phyloP scores from a whole-genome alignment of 148 eudicot species.

The Fagopyrum homotropicum region DNA sequence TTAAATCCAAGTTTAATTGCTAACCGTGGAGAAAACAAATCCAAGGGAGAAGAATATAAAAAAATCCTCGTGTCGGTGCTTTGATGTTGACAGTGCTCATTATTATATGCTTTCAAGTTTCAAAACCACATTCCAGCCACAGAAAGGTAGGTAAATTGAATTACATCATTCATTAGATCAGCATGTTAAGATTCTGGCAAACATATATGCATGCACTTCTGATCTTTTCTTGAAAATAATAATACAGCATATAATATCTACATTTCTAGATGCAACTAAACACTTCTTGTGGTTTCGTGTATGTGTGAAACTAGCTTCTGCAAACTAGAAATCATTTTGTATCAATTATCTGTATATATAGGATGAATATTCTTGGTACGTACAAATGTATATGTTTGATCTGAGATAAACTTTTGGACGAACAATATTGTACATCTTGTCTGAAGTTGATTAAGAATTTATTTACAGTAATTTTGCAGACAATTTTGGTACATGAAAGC shows the following conservation, averaged over 20 bases:
- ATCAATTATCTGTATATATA: too few relatives aligned
- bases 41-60: background rate
- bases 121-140: background rate
- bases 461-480: background rate
- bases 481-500: background rate
- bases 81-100: background rate
- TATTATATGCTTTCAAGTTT: background rate
- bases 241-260: background rate
- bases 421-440: background rate
- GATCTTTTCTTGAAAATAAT: too few relatives aligned
- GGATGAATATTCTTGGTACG: too few relatives aligned
- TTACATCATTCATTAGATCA: slow-evolving; percentile 2
- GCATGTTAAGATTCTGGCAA: background rate
- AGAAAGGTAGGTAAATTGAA: background rate
- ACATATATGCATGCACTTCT: background rate
- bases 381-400: background rate
- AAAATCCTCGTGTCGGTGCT: background rate
- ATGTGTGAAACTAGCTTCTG: background rate
- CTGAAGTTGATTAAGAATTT: background rate
- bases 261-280: background rate
- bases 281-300: background rate
- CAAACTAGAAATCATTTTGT: too few relatives aligned
- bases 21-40: too few relatives aligned
- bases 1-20: too few relatives aligned
- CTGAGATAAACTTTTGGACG: background rate